Percentiles rank a stretch among this genome's conserved stretches.
Evolutionary conservation across 495 filamentous ascomycete genomes (phyloP).

Genomic region (Penicillium cinerascens): DNA sequence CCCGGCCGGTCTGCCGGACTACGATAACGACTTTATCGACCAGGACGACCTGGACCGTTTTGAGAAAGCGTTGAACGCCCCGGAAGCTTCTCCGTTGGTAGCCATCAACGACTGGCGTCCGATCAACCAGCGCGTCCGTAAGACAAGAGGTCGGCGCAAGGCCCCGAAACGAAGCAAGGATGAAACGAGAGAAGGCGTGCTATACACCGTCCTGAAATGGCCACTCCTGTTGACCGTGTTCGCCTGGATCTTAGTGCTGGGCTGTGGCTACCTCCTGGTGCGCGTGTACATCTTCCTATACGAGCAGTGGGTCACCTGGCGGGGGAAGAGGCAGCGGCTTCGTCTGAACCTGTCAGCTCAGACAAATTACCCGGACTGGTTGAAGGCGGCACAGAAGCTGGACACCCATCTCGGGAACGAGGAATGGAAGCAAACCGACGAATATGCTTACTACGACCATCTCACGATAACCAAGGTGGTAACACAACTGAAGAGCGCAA

Average conservation of each 20-base stretch:
- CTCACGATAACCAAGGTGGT: constrained; percentile 73
- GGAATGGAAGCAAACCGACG: constrained; percentile 80
- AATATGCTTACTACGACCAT: constrained; percentile 92
- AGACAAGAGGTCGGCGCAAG: constrained; percentile 42
- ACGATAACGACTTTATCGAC: constrained; percentile 62
- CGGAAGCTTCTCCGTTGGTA: constrained; percentile 51
- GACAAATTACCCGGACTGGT: constrained; percentile 77
- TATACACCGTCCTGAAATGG: constrained; percentile 88
- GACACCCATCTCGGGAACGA: constrained; percentile 81
- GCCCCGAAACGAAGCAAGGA: constrained; percentile 62
- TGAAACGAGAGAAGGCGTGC: constrained; percentile 89
- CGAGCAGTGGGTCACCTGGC: constrained; percentile 61
- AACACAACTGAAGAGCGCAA: constrained; percentile 63
- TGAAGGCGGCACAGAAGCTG: constrained; percentile 68
- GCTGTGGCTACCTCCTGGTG: constrained; percentile 72
- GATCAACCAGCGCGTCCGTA: constrained; percentile 63
- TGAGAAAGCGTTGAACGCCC: constrained; percentile 48
- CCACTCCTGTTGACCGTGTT: constrained; percentile 76
- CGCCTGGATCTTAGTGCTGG: constrained; percentile 70
- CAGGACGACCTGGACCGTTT: constrained; percentile 49
- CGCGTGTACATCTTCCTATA: constrained; percentile 85
- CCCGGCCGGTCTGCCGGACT: constrained; percentile 55
- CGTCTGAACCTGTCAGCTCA: constrained; percentile 66
- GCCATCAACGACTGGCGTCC: constrained; percentile 86
- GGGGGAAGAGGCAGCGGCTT: constrained; percentile 66